phyloP scores from a whole-genome alignment of 352 stramenopile species.

The Pythium brachiatum region DNA sequence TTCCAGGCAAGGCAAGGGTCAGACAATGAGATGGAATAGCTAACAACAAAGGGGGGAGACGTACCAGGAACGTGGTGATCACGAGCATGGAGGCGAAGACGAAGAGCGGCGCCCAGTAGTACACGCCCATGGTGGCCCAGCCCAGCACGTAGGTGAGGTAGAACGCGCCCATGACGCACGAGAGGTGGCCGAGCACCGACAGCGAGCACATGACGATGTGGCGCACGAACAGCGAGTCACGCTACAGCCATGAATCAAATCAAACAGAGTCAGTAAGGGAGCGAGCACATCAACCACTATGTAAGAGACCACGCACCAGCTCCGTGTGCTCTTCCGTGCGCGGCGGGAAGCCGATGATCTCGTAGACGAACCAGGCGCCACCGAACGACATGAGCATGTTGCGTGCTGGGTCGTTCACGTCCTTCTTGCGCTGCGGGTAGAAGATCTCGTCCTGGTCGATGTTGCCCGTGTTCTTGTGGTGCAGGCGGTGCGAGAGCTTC shows the following conservation, averaged over 20 bases:
- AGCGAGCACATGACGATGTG: slow-evolving; percentile 47
- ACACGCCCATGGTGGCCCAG: slow-evolving; percentile 53
- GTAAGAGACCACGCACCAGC: slow-evolving; percentile 36
- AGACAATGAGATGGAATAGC: background rate
- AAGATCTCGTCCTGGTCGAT: slow-evolving; percentile 85
- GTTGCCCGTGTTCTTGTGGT: slow-evolving; percentile 89
- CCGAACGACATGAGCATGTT: slow-evolving; percentile 51
- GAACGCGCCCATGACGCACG: slow-evolving; percentile 45
- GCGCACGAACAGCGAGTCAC: slow-evolving; percentile 66
- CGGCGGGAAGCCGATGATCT: slow-evolving; percentile 68
- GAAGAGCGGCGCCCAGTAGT: slow-evolving; percentile 76
- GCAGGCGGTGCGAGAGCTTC: slow-evolving; percentile 79
- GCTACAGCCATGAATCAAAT: slow-evolving; percentile 28
- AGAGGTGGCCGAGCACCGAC: slow-evolving; percentile 48
- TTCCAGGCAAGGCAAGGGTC: background rate
- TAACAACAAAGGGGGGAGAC: slow-evolving; percentile 10
- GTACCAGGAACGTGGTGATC: slow-evolving; percentile 76
- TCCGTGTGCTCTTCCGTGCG: slow-evolving; percentile 81
- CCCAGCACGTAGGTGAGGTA: slow-evolving; percentile 31
- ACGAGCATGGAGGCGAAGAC: slow-evolving; percentile 79
- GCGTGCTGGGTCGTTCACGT: slow-evolving; percentile 48
- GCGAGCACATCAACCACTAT: background rate
- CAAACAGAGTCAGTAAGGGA: background rate
- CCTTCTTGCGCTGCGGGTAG: slow-evolving; percentile 65
- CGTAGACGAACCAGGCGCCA: slow-evolving; percentile 68